Percentiles rank a stretch among this genome's conserved stretches.
Conservation (phyloP, 768 basidiomycete genomes). For the Pisolithus microcarpus region DNA sequence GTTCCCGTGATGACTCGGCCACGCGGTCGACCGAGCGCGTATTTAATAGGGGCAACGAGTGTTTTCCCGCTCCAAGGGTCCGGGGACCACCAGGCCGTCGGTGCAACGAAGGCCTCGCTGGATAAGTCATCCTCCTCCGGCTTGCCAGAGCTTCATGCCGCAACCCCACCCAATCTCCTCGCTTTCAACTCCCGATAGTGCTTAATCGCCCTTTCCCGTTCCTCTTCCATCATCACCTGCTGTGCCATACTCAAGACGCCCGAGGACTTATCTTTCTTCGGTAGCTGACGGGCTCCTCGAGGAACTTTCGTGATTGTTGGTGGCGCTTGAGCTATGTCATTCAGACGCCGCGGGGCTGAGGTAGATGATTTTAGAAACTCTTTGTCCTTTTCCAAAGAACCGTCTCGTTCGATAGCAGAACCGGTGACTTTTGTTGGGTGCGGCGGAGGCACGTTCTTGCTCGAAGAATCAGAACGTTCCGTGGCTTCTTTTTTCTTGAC, state of each 20-base stretch:
- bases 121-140: constrained; percentile 1
- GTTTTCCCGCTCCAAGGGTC: neutral
- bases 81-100: neutral
- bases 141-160: constrained; percentile 7
- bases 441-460: constrained; percentile 11
- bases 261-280: constrained; percentile 22
- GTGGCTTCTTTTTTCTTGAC: constrained; percentile 7
- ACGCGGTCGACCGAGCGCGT: neutral
- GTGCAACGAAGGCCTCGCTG: neutral
- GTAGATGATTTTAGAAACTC: constrained; percentile 48
- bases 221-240: constrained; percentile 68
- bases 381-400: constrained; percentile 16
- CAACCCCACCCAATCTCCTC: constrained; percentile 24
- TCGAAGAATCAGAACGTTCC: constrained; percentile 7
- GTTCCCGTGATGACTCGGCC: neutral
- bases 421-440: constrained; percentile 1
- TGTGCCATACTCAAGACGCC: constrained; percentile 67
- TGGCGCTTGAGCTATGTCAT: constrained; percentile 65
- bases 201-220: constrained; percentile 61
- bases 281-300: constrained; percentile 33
- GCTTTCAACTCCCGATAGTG: constrained; percentile 67
- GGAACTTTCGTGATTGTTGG: constrained; percentile 54
- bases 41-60: neutral
- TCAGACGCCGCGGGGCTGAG: constrained; percentile 56
- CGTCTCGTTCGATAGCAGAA: constrained; percentile 16